Evolutionary conservation across 164 flowering plant genomes (phyloP), one percentile per base, ranked within the genome.

Genomic region (Nelumbo lutea): DNA sequence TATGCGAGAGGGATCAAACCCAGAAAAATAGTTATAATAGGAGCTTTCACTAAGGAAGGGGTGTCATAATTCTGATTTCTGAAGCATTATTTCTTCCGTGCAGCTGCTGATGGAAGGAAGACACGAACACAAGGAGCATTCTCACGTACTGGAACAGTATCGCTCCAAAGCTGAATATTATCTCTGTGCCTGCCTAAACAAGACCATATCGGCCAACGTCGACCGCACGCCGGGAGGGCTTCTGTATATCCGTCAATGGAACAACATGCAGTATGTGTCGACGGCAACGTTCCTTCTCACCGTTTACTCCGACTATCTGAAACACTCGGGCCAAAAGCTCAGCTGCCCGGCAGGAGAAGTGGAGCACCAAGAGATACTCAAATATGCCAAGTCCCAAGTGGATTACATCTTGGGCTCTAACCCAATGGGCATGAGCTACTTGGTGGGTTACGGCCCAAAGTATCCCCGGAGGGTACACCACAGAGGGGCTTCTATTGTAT

Each of bases 181-280:
- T 74, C 61, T 95, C 0, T 95, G 99, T 70, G 75, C 97, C 42
- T 79, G 88, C 75, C 89, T 95, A 0, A 80, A 84, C 83, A 84
- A 74, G 69, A 89, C 83, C 82, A 79, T 79, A 43, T 79, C 71
- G 2, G 68, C 73, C 69, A 92, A 95, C 47, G 90, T 92, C 0
- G 79, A 80, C 0, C 86, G 85, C 2, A 95, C 91, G 2, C 97
- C 91, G 0, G 90, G 80, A 1, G 98, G 98, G 3, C 81, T 95
- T 0, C 66, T 90, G 15, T 87, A 83, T 80, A 72, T 87, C 61
- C 83, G 99, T n/a, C 87, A 87, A 73, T 95, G 99, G 99, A 95
- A 95, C 90, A 95, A 95, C 88, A 87, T 92, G 96, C 99, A 95
- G 53, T 95, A 95, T 52, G 98, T 95, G 4, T 88, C 99, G 0